Base-by-base conservation (phyloP, 495 filamentous ascomycete genomes). In the Choiromyces venosus region DNA sequence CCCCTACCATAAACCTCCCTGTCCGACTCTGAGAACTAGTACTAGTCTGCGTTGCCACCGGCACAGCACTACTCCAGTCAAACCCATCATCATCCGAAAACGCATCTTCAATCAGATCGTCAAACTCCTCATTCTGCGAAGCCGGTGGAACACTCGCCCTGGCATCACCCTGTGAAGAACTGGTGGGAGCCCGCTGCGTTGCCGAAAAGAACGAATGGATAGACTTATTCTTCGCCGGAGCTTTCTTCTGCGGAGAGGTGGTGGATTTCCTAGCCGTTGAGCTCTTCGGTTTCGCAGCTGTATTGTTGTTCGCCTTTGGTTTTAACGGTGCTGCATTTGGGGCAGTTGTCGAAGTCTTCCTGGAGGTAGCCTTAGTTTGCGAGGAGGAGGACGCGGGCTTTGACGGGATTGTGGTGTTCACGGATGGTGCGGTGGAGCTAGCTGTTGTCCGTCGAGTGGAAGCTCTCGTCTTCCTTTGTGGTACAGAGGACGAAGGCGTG, bases 41-140 rank as follows among this genome's bases (percentile, higher is more conserved):
- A 21, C 4, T 8, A 25, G 18, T 66, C 2, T n/a, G 29, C 5
- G 65, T 37, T 35, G n/a, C 35, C 12, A 21, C 67, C 29, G n/a
- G 21, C 14, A 8, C 37, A 12, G 35, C 29, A 12, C 37, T 69
- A 38, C 65, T 78, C 10, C 77, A 76, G 7, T 78, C 78, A 44
- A 84, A 83, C 29, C 84, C 82, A 67, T 85, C 84, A 72, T 86
- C 84, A 66, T 84, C 85, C 12, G 84, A 87, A 71, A 84, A 67
- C 12, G 35, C 84, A 74, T 87, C 86, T 64, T 87, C 86, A 71
- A 87, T 86, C 25, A 78, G 25, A 37, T 80, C 79, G n/a, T 80
- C 68, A 35, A 79, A 76, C 46, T 82, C 81, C 56, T 83, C 82
- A 44, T 81, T 66, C 33, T 74, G 69, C 25, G 68, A 76, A 4